Percentiles rank a stretch among this genome's conserved stretches.
phyloP scores from a whole-genome alignment of 345 rosid genomes.

The Citrus hindsii region DNA sequence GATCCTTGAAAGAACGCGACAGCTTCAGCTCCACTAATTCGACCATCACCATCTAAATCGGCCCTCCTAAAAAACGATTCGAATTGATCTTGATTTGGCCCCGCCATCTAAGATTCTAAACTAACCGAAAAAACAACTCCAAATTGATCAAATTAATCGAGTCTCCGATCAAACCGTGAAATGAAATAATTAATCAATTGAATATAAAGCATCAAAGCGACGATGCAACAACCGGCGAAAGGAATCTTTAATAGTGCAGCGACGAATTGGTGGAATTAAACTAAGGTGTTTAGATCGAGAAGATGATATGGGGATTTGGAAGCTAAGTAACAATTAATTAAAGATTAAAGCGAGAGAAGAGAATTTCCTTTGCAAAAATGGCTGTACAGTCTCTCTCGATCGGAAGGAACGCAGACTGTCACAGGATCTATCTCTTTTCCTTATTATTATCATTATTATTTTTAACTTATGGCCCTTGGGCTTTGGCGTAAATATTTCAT shows the following conservation, averaged over 20 bases:
- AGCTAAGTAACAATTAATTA: neutral
- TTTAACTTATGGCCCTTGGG: no score
- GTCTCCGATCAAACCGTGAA: neutral
- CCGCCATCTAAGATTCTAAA: constrained; percentile 40
- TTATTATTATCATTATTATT: no score
- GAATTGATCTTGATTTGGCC: constrained; percentile 63
- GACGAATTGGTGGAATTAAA: neutral
- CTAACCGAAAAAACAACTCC: neutral
- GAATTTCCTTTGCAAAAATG: neutral
- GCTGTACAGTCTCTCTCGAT: neutral
- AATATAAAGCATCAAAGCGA: neutral
- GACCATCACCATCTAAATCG: constrained; percentile 94
- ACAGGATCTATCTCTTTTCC: neutral
- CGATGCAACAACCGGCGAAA: neutral
- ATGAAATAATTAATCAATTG: neutral
- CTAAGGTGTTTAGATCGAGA: constrained; percentile 21
- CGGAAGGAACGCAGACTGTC: constrained; percentile 2
- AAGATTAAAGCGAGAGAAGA: neutral
- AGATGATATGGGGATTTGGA: neutral
- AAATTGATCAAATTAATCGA: constrained; percentile 1
- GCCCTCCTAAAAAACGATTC: constrained; percentile 84
- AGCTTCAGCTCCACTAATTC: constrained; percentile 93
- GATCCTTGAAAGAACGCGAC: constrained; percentile 89
- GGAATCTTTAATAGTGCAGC: neutral
- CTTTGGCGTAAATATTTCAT: neutral